Conservation (phyloP, 441 rosid genomes). For the Gossypium aridum region DNA sequence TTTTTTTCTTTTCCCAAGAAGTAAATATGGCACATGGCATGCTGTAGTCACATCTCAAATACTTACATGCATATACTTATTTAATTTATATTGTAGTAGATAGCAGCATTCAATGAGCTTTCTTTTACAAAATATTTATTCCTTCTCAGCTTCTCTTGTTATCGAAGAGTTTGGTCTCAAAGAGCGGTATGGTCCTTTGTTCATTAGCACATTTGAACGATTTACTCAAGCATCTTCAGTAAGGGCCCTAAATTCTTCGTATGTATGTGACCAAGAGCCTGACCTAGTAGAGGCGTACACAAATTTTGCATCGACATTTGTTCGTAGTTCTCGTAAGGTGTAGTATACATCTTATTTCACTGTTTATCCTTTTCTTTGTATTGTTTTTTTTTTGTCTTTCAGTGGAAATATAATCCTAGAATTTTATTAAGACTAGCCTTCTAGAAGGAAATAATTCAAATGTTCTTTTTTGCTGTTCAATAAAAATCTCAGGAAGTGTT, state of each 20-base stretch:
- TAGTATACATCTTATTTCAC: conserved; percentile 15
- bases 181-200: conserved; percentile 77
- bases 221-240: conserved; percentile 81
- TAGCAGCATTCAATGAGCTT: background rate
- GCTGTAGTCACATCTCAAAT: background rate
- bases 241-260: conserved; percentile 83
- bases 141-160: conserved; percentile 67
- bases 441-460: conserved; percentile 7
- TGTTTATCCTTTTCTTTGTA: conserved; percentile 2
- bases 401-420: background rate
- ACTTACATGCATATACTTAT: background rate
- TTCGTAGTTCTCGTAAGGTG: conserved; percentile 81
- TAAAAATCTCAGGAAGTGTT: conserved; percentile 59
- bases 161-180: conserved; percentile 89
- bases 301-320: conserved; percentile 75
- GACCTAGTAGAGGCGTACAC: conserved; percentile 95
- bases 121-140: conserved; percentile 9
- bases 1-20: background rate
- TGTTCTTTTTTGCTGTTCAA: conserved; percentile 15
- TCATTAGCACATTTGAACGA: conserved; percentile 76
- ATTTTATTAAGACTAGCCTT: background rate
- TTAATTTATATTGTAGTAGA: background rate
- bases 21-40: background rate
- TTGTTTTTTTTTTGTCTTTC: background rate
- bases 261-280: conserved; percentile 97